These are phyloP conservation scores for Aspergillus awamori DNA, from an alignment of 2,329 filamentous ascomycete species.

Conservation along the genomic window DNA sequence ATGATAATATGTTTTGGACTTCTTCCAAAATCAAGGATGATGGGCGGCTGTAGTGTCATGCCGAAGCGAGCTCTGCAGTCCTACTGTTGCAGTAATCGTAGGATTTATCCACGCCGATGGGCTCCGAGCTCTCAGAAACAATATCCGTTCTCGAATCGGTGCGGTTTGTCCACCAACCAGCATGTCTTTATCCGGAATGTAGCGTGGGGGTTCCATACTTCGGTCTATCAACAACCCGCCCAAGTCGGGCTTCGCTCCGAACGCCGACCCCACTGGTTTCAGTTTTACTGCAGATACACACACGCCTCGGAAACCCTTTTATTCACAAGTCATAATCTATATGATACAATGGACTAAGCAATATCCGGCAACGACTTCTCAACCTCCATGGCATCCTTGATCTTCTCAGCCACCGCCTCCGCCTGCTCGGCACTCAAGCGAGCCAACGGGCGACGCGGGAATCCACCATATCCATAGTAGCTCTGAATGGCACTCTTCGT, in stretches of 20 bases:
- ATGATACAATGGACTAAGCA: slow-evolving; percentile 26
- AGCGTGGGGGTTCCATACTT: neutral
- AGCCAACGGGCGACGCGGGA: slow-evolving; percentile 65
- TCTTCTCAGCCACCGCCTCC: slow-evolving; percentile 36
- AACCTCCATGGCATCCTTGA: slow-evolving; percentile 40
- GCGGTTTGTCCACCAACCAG: slow-evolving; percentile 1
- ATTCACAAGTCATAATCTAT: neutral
- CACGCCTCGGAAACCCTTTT: neutral
- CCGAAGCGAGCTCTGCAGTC: too few relatives aligned
- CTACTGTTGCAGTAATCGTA: neutral
- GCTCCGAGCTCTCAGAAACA: neutral
- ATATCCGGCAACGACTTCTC: slow-evolving; percentile 41
- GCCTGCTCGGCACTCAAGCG: slow-evolving; percentile 36
- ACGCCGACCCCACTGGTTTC: neutral
- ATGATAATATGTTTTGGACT: too few relatives aligned
- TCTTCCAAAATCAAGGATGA: too few relatives aligned
- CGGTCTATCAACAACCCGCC: neutral
- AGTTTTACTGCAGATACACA: neutral
- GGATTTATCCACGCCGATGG: neutral
- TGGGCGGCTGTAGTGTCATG: too few relatives aligned
- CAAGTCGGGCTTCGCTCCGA: neutral
- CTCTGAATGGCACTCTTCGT: slow-evolving; percentile 83
- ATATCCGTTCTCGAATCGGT: neutral
- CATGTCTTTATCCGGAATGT: neutral
- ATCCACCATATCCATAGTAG: slow-evolving; percentile 82